Conservation (phyloP, 2,329 filamentous ascomycete species). For the Venturia carpophila region DNA sequence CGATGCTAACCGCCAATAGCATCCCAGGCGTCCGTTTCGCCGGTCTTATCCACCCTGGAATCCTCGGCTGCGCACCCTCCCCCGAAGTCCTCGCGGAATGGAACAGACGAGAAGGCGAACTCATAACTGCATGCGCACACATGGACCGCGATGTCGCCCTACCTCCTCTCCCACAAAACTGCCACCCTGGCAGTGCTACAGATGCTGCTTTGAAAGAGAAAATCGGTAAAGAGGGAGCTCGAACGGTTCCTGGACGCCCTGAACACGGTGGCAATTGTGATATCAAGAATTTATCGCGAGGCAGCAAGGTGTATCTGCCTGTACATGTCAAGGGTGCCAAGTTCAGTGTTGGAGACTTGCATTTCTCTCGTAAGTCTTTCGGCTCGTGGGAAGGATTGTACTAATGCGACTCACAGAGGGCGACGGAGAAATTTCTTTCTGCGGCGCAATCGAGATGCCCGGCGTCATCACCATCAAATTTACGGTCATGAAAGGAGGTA, state of each 20-base stretch:
- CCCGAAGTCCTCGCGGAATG: conserved; percentile 68
- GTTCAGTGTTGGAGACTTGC: conserved; percentile 81
- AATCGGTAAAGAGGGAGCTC: conserved; percentile 68
- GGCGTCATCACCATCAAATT: conserved; percentile 87
- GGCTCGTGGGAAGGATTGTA: background rate
- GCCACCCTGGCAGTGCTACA: conserved; percentile 61
- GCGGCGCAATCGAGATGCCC: conserved; percentile 81
- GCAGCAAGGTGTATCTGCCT: conserved; percentile 76
- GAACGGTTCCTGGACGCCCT: conserved; percentile 75
- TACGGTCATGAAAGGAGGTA: conserved; percentile 73
- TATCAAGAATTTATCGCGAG: conserved; percentile 76
- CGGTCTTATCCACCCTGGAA: conserved; percentile 84
- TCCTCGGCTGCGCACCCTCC: conserved; percentile 81
- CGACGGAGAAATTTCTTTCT: conserved; percentile 79
- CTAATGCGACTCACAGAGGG: conserved; percentile 47
- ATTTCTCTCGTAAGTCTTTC: conserved; percentile 56
- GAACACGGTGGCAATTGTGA: conserved; percentile 90
- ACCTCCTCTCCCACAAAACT: conserved; percentile 63
- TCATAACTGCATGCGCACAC: conserved; percentile 61
- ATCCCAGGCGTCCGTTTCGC: conserved; percentile 82
- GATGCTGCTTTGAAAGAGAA: conserved; percentile 52
- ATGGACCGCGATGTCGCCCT: conserved; percentile 66
- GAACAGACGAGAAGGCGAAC: conserved; percentile 74
- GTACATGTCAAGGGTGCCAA: conserved; percentile 82
- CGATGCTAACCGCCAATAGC: conserved; percentile 18